Evolutionary conservation across 1,284 basidiomycete species (phyloP).

Genomic region (Stygiomarasmius scandens): DNA sequence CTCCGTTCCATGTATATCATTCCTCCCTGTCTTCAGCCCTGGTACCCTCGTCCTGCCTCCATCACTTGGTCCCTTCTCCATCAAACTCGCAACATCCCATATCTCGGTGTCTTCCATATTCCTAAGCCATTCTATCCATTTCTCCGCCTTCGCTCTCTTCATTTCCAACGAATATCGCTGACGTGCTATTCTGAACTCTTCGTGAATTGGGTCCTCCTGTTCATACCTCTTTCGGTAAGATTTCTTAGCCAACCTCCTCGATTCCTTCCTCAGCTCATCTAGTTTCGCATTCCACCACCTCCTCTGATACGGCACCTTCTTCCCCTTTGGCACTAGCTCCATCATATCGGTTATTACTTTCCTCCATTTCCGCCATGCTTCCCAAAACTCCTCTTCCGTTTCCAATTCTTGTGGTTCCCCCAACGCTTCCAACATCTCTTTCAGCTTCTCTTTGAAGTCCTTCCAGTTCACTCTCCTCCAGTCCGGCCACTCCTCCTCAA

Average conservation of each 20-base stretch:
- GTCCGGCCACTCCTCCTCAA: constrained; percentile 18
- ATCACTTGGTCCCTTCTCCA: too few relatives aligned
- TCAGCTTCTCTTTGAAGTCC: background rate
- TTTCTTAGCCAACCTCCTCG: constrained; percentile 20
- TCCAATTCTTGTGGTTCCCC: background rate
- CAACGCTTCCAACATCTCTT: background rate
- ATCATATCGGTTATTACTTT: constrained; percentile 23
- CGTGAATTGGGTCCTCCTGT: constrained; percentile 23
- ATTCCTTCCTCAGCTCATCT: constrained; percentile 1
- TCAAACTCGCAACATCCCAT: too few relatives aligned
- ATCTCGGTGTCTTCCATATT: constrained; percentile 20
- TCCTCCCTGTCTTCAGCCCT: too few relatives aligned
- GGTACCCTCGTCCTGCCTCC: too few relatives aligned
- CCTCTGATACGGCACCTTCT: constrained; percentile 25
- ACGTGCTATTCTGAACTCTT: constrained; percentile 1
- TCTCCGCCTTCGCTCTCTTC: constrained; percentile 21
- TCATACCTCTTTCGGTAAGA: constrained; percentile 16
- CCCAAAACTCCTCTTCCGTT: constrained; percentile 1
- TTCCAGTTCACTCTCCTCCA: background rate
- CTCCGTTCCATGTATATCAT: too few relatives aligned
- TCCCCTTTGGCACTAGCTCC: constrained; percentile 19
- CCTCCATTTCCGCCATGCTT: background rate
- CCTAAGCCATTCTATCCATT: constrained; percentile 34
- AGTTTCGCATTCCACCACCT: constrained; percentile 34
- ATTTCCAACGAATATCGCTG: constrained; percentile 25